These are phyloP conservation scores for Perilla frutescens DNA, from an alignment of 257 asterid species.

Conservation along the genomic window DNA sequence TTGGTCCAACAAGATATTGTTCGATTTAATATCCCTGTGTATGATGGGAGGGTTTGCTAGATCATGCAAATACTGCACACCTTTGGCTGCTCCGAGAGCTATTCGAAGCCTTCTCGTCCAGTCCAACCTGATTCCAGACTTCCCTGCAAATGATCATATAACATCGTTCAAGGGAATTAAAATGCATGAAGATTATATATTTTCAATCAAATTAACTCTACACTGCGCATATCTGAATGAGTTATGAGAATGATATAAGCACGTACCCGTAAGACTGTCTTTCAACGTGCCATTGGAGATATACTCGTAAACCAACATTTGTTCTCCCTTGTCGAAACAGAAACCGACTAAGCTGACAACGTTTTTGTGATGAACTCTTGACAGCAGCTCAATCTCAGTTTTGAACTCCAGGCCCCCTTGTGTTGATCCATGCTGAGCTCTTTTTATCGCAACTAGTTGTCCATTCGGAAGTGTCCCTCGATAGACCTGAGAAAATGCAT, in stretches of 20 bases:
- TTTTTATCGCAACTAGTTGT: slow-evolving; percentile 72
- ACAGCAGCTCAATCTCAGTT: slow-evolving; percentile 96
- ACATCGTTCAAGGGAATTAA: too few species aligned
- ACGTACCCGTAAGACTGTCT: slow-evolving; percentile 85
- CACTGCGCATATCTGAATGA: too few species aligned
- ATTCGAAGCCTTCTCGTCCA: slow-evolving; percentile 84
- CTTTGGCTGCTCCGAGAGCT: slow-evolving; percentile 85
- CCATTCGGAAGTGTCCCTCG: slow-evolving; percentile 77
- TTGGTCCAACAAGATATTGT: slow-evolving; percentile 77
- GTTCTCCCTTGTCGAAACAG: slow-evolving; percentile 82
- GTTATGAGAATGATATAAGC: too few species aligned
- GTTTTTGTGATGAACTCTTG: slow-evolving; percentile 95
- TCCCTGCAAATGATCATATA: slow-evolving; percentile 74
- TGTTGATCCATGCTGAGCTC: slow-evolving; percentile 77
- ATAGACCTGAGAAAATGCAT: slow-evolving; percentile 59
- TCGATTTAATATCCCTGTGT: slow-evolving; percentile 89
- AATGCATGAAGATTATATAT: too few species aligned
- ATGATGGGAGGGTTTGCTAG: slow-evolving; percentile 91
- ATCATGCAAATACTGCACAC: slow-evolving; percentile 89
- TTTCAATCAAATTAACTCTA: too few species aligned
- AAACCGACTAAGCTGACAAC: slow-evolving; percentile 78
- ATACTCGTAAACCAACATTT: slow-evolving; percentile 81
- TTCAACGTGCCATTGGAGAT: slow-evolving; percentile 79
- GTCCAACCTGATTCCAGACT: slow-evolving; percentile 76
- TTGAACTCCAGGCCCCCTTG: slow-evolving; percentile 87